phyloP scores from a whole-genome alignment of 2,329 filamentous ascomycete genomes.

The Epichloe amarillans region DNA sequence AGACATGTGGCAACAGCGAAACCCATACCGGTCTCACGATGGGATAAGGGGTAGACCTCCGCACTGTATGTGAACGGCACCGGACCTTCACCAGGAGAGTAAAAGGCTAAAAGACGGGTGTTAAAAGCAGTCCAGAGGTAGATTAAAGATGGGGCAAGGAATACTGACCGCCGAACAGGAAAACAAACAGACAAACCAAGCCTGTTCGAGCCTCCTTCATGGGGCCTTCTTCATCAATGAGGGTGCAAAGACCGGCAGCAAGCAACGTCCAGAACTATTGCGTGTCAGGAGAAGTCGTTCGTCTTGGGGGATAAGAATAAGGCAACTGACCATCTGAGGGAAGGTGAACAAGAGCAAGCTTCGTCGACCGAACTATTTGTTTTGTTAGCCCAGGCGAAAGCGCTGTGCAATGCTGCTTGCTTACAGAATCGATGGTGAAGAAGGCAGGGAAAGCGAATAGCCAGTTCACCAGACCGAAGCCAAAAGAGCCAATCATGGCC shows the following conservation, averaged over 20 bases:
- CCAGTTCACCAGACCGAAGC: constrained; percentile 45
- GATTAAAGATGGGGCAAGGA: not conserved
- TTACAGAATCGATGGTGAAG: constrained; percentile 49
- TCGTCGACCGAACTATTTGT: constrained; percentile 40
- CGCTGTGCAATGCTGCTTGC: not conserved
- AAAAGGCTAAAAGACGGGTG: constrained; percentile 30
- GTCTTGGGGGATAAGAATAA: not conserved
- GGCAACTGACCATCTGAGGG: constrained; percentile 43
- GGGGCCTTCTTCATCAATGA: constrained; percentile 16
- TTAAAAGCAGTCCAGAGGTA: not conserved
- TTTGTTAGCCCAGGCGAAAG: constrained; percentile 5
- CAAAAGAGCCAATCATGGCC: constrained; percentile 36
- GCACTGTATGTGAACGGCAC: constrained; percentile 50
- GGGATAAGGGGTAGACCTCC: constrained; percentile 48
- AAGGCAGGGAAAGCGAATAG: constrained; percentile 53
- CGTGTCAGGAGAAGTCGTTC: not conserved
- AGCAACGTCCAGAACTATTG: constrained; percentile 36
- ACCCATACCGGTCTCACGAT: constrained; percentile 51
- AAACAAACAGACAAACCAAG: constrained; percentile 48
- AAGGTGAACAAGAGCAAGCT: constrained; percentile 51
- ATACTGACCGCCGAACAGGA: constrained; percentile 39
- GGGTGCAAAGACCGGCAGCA: constrained; percentile 25
- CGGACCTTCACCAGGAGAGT: constrained; percentile 50
- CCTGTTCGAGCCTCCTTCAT: constrained; percentile 31
- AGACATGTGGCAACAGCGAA: constrained; percentile 49